phyloP scores from a whole-genome alignment of 2,329 filamentous ascomycete species.

The Aspergillus sclerotialis region DNA sequence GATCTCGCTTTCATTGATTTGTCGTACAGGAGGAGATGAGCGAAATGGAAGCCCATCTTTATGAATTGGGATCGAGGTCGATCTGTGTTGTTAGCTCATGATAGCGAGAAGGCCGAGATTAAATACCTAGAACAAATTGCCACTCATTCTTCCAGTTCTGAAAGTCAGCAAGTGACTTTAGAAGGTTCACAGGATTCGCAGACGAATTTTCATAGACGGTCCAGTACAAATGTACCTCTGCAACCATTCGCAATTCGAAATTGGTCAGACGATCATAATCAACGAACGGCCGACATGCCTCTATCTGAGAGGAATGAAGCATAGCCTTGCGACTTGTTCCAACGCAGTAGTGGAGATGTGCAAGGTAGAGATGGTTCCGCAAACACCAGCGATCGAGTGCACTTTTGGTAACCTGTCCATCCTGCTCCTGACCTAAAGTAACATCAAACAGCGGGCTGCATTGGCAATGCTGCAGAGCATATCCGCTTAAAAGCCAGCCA shows the following conservation, averaged over 20 bases:
- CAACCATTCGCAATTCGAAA: slow-evolving; percentile 42
- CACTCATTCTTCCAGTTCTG: slow-evolving; percentile 35
- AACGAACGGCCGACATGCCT: slow-evolving; percentile 31
- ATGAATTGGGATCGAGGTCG: slow-evolving; percentile 41
- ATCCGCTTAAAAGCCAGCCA: slow-evolving; percentile 40
- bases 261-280: slow-evolving; percentile 35
- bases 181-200: slow-evolving; percentile 21
- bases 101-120: background rate
- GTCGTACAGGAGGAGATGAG: slow-evolving; percentile 37
- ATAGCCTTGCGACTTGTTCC: slow-evolving; percentile 35
- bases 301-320: slow-evolving; percentile 31
- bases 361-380: slow-evolving; percentile 41
- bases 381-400: slow-evolving; percentile 28
- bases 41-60: slow-evolving; percentile 42
- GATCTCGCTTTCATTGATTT: slow-evolving; percentile 27
- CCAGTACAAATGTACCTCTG: slow-evolving; percentile 41
- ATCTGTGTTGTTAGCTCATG: slow-evolving; percentile 16
- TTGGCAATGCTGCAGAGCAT: slow-evolving; percentile 36
- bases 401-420: slow-evolving; percentile 8
- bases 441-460: slow-evolving; percentile 30
- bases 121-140: slow-evolving; percentile 32
- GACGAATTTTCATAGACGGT: slow-evolving; percentile 36
- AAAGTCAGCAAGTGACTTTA: slow-evolving; percentile 26
- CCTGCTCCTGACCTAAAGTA: slow-evolving; percentile 4
- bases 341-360: slow-evolving; percentile 42